Base-by-base conservation (phyloP, 2,329 filamentous ascomycete species). In the Atkinsonella texensis region DNA sequence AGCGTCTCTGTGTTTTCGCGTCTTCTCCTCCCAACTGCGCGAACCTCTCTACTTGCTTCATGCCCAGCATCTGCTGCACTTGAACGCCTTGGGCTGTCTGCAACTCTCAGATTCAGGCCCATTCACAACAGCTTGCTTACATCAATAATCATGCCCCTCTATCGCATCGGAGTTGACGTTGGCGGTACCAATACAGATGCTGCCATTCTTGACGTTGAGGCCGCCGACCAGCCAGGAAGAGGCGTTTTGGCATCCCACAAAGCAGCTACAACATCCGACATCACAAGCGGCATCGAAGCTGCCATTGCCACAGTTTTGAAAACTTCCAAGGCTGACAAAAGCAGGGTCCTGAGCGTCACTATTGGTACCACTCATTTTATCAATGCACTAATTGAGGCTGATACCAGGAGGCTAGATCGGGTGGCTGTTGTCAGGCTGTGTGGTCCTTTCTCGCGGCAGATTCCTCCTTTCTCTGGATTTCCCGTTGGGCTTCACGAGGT, bases 361-460 rank as follows among this genome's bases (percentile, higher is more conserved):
- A 74, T 77, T 54, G 74, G 75, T 28, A 75, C 72, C 2, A 73
- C 70, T 0, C 72, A 74, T 56, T 75, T 75, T 54, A 70, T 75
- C 57, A 75, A 75, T 58, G 72, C 73, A 0, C 64, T 75, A 7
- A 65, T 75, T 11, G 70, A 75, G 54, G 67, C 68, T 31, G 72
- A 75, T 61, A 64, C 65, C 1, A 58, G 66, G 20, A 61, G 70
- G 5, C 63, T 76, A 18, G 66, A 65, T 40, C 67, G 67, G 10
- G 73, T 76, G 2, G 73, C 71, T 3, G 71, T 74, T 1, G 58
- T 75, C 10, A 62, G 73, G 18, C 62, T 76, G 8, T 74, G 70
- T 55, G 70, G 71, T 2, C 69, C 70, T 1, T 74, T 70, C 51
- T 71, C 69, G 1, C 60, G 64, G 40, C 65, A 73, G 45, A 63